Evolutionary conservation across 1,284 basidiomycete species (phyloP).

Genomic region (Pseudozyma sp.): DNA sequence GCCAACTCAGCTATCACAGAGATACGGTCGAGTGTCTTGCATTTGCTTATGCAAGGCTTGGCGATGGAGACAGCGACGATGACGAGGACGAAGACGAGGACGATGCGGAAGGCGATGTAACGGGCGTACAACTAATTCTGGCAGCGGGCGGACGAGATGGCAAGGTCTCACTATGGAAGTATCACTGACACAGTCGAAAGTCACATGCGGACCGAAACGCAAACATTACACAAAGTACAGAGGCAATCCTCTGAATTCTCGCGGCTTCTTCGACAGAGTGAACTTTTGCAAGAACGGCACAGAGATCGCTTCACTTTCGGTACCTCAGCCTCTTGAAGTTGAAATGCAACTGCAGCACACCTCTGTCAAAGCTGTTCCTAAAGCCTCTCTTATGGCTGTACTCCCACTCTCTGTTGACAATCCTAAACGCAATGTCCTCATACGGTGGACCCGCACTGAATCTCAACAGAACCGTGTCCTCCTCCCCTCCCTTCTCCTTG

Average conservation of each 20-base stretch:
- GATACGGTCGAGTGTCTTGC: slow-evolving; percentile 41
- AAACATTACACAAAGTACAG: not conserved
- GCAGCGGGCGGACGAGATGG: slow-evolving; percentile 45
- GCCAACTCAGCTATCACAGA: slow-evolving; percentile 28
- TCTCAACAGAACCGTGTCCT: slow-evolving; percentile 91
- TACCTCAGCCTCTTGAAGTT: slow-evolving; percentile 67
- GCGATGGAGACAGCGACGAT: not conserved
- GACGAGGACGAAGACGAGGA: not conserved
- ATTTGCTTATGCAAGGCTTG: slow-evolving; percentile 15
- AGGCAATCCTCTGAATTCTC: not conserved
- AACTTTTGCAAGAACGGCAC: not conserved
- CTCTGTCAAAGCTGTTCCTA: slow-evolving; percentile 73
- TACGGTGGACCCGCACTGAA: slow-evolving; percentile 98
- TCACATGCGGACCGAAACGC: not conserved
- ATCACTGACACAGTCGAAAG: slow-evolving; percentile 15
- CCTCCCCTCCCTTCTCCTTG: slow-evolving; percentile 84
- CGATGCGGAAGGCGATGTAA: not conserved
- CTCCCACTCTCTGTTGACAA: slow-evolving; percentile 98
- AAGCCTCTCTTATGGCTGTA: slow-evolving; percentile 86
- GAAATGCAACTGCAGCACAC: slow-evolving; percentile 70
- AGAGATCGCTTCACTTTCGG: slow-evolving; percentile 49
- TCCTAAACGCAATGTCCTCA: slow-evolving; percentile 97
- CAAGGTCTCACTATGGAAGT: slow-evolving; percentile 46
- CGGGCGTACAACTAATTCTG: slow-evolving; percentile 13
- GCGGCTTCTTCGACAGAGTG: too few species aligned